Base-by-base conservation (phyloP, 495 filamentous ascomycete species). In the Lophiostoma macrostomum region DNA sequence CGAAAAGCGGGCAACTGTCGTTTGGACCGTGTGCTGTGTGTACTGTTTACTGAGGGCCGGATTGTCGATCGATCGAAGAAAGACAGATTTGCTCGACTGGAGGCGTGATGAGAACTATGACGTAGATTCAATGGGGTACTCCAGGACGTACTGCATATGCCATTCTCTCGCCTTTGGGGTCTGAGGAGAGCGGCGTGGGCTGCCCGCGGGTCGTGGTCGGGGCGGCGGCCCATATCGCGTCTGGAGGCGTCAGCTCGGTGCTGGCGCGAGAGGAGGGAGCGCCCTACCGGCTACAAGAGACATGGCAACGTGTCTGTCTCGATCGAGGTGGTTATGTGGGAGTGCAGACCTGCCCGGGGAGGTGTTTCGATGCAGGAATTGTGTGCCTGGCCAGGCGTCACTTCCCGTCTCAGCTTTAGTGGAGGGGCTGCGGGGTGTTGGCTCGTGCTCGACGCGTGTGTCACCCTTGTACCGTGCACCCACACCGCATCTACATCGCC, bases 1-100 rank as follows among this genome's bases (percentile, higher is more conserved):
- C 4, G 94, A 84, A 73, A 98, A 96, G 32, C 88, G 87, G 35
- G 94, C 93, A 53, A 97, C 90, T 5, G 89, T 96, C 0, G 90
- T 91, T 44, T 81, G 79, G 27, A 85, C 74, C 22, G 89, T 96
- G 72, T 98, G 93, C 60, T 83, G 80, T 19, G 85, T 91, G 72
- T 98, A 97, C 70, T 97, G 90, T 56, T 83, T 86, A 68, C 82
- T 80, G 36, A 81, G 63, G 42, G 87, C 77, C 40, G 94, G 91
- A 69, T 95, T 74, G 69, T 96, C 91, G 74, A 98, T 91, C 30
- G 80, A 87, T 48, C 93, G 89, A 16, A 97, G 71, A 73, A 95
- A 97, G 67, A 96, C 84, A 32, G 91, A 96, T 78, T 97, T 97
- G 60, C 88, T 90, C 28, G 89, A 90, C 91, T 96, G 25, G 4